These are phyloP conservation scores for Ilex asprella DNA, from an alignment of 257 asterid species.

Conservation along the genomic window DNA sequence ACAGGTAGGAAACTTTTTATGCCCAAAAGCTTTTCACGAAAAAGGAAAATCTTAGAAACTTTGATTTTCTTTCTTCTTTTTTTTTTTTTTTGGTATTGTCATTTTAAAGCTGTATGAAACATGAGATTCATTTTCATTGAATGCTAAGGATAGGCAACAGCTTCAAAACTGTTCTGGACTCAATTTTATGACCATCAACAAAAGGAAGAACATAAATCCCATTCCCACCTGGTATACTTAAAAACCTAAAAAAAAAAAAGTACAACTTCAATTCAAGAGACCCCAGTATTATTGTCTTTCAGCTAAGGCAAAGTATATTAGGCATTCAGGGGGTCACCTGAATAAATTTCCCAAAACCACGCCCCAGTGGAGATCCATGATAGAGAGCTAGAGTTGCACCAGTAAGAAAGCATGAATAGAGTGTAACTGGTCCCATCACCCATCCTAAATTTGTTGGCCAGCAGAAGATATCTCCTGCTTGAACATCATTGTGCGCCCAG, in stretches of 20 bases:
- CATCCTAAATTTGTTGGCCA: slow-evolving; percentile 98
- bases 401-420: slow-evolving; percentile 68
- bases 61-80: too few species aligned
- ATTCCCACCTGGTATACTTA: too few species aligned
- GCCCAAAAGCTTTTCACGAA: too few species aligned
- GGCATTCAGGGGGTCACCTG: slow-evolving; percentile 40
- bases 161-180: neutral
- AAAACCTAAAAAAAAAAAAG: too few species aligned
- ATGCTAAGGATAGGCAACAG: neutral
- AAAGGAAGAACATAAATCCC: too few species aligned
- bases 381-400: slow-evolving; percentile 93
- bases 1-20: too few species aligned
- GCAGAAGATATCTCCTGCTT: slow-evolving; percentile 64
- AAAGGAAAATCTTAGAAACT: too few species aligned
- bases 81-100: too few species aligned
- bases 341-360: slow-evolving; percentile 76
- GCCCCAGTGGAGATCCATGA: slow-evolving; percentile 91
- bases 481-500: slow-evolving; percentile 57
- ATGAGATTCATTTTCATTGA: neutral
- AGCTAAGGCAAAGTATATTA: too few species aligned
- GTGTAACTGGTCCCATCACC: slow-evolving; percentile 88
- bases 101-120: neutral
- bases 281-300: too few species aligned
- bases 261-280: too few species aligned
- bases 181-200: too few species aligned